A percentile compares a stretch with the other conserved stretches of the same genome.
phyloP scores from a whole-genome alignment of 1,284 basidiomycete species.

The Golubevia pallescens region DNA sequence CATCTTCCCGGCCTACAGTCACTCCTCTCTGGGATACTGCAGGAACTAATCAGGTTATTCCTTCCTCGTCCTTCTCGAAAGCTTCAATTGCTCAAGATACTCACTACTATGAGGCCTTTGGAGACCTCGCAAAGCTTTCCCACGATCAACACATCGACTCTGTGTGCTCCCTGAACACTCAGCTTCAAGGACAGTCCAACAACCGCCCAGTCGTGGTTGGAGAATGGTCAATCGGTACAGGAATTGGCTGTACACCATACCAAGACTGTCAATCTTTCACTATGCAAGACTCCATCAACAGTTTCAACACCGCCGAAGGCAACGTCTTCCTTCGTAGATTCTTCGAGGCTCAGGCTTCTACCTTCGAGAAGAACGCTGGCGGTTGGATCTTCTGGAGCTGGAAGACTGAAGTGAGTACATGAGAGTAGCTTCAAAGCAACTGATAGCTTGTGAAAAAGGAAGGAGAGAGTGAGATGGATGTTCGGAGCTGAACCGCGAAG shows the following conservation, averaged over 20 bases:
- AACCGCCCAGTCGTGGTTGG: slow-evolving; percentile 12
- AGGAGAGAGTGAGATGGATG: not conserved
- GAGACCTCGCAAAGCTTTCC: not conserved
- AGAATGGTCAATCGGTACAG: slow-evolving; percentile 10
- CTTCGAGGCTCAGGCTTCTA: slow-evolving; percentile 18
- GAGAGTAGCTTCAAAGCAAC: not conserved
- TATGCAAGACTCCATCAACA: slow-evolving; percentile 11
- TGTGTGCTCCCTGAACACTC: not conserved
- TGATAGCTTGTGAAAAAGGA: not conserved
- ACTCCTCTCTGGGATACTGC: too few species aligned
- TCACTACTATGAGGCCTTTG: slow-evolving; percentile 16
- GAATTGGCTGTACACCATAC: slow-evolving; percentile 10
- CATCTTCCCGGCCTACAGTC: too few species aligned
- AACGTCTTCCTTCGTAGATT: slow-evolving; percentile 16
- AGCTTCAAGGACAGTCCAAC: not conserved
- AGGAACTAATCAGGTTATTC: too few species aligned
- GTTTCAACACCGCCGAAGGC: slow-evolving; percentile 8
- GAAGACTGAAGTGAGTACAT: slow-evolving; percentile 11
- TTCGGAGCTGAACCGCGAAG: too few species aligned
- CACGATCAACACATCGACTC: slow-evolving; percentile 11
- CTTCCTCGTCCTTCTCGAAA: slow-evolving; percentile 1
- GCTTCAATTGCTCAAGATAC: slow-evolving; percentile 8
- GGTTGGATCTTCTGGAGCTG: slow-evolving; percentile 17
- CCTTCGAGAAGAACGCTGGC: slow-evolving; percentile 12
- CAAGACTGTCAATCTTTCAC: slow-evolving; percentile 7